phyloP scores from a whole-genome alignment of 257 asterid species.

The Fraxinus pennsylvanica region DNA sequence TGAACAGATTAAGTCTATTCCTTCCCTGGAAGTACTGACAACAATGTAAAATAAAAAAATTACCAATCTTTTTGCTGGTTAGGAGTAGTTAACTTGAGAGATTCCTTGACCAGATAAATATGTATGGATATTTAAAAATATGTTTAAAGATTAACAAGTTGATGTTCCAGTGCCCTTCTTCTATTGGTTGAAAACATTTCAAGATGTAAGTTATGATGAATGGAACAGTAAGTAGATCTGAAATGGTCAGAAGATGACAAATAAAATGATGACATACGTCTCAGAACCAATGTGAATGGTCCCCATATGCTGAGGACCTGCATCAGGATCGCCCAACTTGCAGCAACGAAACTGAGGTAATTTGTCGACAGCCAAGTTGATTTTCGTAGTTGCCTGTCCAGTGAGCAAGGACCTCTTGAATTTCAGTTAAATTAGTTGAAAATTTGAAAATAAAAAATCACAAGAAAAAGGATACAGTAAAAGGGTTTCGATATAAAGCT shows the following conservation, averaged over 20 bases:
- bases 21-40: neutral
- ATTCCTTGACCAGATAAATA: neutral
- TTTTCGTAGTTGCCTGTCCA: constrained; percentile 91
- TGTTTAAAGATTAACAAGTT: neutral
- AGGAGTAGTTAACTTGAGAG: neutral
- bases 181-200: neutral
- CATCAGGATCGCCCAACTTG: constrained; percentile 54
- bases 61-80: neutral
- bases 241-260: constrained; percentile 15
- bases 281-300: constrained; percentile 92
- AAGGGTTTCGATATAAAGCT: neutral
- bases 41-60: neutral
- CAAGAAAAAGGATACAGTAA: neutral
- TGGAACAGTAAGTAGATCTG: constrained; percentile 15
- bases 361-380: constrained; percentile 79
- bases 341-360: constrained; percentile 82
- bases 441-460: constrained; percentile 1
- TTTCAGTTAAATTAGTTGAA: constrained; percentile 16
- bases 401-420: constrained; percentile 24
- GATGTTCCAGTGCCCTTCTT: neutral
- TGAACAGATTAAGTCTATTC: neutral
- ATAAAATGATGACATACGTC: constrained; percentile 49
- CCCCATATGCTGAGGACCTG: constrained; percentile 95
- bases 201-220: neutral
- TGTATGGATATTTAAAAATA: neutral